A percentile compares a stretch with the other conserved stretches of the same genome.
phyloP scores from a whole-genome alignment of 257 asterid species.

The Solanum gracilifrons region DNA sequence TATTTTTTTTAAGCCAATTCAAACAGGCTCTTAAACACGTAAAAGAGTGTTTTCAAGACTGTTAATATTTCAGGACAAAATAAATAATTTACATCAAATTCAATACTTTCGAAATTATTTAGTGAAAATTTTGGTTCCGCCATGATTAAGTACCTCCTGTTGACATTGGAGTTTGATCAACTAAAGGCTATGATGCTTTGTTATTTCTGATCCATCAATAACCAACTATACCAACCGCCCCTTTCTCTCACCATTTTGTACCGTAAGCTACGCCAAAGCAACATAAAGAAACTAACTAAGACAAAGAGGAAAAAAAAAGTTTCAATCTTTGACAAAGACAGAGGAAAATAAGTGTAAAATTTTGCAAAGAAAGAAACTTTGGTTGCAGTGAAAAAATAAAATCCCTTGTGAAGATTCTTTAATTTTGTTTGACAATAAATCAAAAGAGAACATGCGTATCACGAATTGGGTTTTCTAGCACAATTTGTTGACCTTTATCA shows the following conservation, averaged over 20 bases:
- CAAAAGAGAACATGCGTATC: conserved; percentile 9
- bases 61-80: neutral
- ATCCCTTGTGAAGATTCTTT: neutral
- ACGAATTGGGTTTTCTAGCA: conserved; percentile 7
- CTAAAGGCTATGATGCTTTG: neutral
- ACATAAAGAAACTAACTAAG: neutral
- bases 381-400: neutral
- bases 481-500: conserved; percentile 19
- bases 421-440: neutral
- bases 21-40: no score
- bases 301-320: neutral
- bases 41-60: no score
- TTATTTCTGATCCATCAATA: conserved; percentile 1
- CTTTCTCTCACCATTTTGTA: conserved; percentile 2
- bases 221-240: conserved; percentile 21
- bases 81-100: neutral
- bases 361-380: neutral
- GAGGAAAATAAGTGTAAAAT: neutral
- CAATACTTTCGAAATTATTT: no score
- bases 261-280: conserved; percentile 17
- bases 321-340: conserved; percentile 4
- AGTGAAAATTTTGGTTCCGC: no score
- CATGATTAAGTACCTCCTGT: neutral
- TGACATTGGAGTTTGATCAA: neutral
- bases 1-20: no score